Conservation (phyloP, 1,139 yeast genomes). For the Nakaseomyces uthaithaninus region DNA sequence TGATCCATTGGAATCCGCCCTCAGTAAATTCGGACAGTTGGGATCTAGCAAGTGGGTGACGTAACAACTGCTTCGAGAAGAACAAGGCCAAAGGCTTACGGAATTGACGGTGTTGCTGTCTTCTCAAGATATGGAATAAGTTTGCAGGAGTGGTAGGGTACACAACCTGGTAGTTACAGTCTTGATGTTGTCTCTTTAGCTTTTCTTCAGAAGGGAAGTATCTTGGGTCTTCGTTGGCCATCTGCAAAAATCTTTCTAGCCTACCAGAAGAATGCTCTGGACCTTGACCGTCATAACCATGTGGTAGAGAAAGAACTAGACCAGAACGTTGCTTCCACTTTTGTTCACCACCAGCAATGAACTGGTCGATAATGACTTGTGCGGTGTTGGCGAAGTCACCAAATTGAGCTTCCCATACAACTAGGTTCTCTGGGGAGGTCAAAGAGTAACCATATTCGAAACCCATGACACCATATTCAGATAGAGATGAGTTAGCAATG, state of each 20-base stretch:
- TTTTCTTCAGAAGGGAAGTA: slow-evolving; percentile 83
- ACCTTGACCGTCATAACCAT: slow-evolving; percentile 99
- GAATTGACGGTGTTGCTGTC: slow-evolving; percentile 99
- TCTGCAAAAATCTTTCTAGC: slow-evolving; percentile 91
- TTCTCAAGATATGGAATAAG: slow-evolving; percentile 91
- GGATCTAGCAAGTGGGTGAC: slow-evolving; percentile 98
- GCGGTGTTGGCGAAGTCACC: slow-evolving; percentile 99
- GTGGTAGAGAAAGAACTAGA: slow-evolving; percentile 88
- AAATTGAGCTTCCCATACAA: slow-evolving; percentile 99
- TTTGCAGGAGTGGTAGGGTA: slow-evolving; percentile 98
- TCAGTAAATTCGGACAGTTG: slow-evolving; percentile 76
- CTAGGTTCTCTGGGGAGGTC: slow-evolving; percentile 93
- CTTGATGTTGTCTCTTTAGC: slow-evolving; percentile 96
- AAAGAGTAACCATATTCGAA: slow-evolving; percentile 98
- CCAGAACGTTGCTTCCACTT: slow-evolving; percentile 99
- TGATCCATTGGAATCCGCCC: slow-evolving; percentile 89
- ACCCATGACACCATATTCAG: slow-evolving; percentile 99
- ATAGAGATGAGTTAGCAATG: slow-evolving; percentile 91
- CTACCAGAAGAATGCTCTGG: slow-evolving; percentile 99
- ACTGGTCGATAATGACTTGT: slow-evolving; percentile 95
- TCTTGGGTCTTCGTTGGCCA: slow-evolving; percentile 95
- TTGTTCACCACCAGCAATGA: slow-evolving; percentile 92
- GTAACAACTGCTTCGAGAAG: slow-evolving; percentile 88
- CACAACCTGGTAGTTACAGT: slow-evolving; percentile 94
- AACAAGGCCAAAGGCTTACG: slow-evolving; percentile 87